Percentiles rank a stretch among this genome's conserved stretches.
phyloP scores from a whole-genome alignment of 2,329 filamentous ascomycete species.

The Colletotrichum sp. region DNA sequence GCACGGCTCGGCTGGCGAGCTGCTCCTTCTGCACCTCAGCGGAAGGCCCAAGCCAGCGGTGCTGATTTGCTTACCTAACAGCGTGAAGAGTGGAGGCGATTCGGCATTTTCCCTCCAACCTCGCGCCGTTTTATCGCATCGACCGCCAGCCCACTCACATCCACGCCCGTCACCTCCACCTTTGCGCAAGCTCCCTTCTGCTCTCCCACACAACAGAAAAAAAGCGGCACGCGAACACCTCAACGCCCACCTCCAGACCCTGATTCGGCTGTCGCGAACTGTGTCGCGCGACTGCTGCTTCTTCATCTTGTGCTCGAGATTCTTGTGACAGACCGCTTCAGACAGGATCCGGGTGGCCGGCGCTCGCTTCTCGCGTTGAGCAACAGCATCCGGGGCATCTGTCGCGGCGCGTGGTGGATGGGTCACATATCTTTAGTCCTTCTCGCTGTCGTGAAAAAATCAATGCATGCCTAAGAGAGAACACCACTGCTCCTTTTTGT shows the following conservation, averaged over 20 bases:
- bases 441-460: conserved; percentile 16
- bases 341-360: not conserved
- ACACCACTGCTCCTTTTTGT: not conserved
- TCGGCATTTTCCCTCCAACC: conserved; percentile 22
- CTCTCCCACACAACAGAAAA: conserved; percentile 3
- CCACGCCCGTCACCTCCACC: conserved; percentile 20
- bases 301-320: not conserved
- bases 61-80: conserved; percentile 15
- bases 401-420: conserved; percentile 16
- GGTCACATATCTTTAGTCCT: conserved; percentile 21
- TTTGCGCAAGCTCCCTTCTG: conserved; percentile 20
- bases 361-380: not conserved
- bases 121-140: conserved; percentile 21
- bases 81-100: not conserved
- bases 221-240: conserved; percentile 15
- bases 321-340: conserved; percentile 1
- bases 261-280: conserved; percentile 2
- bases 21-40: not conserved
- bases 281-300: not conserved
- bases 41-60: not conserved
- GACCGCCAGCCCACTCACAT: conserved; percentile 11
- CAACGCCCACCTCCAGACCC: not conserved
- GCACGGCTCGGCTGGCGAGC: not conserved
- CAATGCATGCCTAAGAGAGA: conserved; percentile 22
- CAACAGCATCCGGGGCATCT: not conserved